A percentile compares a stretch with the other conserved stretches of the same genome.
These are phyloP conservation scores for Neurospora discreta DNA, from an alignment of 495 filamentous ascomycete species.

Conservation along the genomic window DNA sequence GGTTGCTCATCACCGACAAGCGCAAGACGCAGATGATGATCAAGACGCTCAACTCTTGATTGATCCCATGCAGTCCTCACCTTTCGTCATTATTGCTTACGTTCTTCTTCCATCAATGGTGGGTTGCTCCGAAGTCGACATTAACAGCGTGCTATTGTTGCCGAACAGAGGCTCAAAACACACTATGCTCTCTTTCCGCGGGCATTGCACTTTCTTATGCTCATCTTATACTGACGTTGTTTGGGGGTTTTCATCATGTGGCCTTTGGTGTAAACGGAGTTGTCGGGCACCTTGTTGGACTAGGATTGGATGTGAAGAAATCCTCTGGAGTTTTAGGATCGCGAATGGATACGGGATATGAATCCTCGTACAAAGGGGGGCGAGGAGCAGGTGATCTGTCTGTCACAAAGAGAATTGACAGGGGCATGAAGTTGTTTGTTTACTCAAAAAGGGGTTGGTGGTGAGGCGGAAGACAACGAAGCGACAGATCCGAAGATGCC, in stretches of 20 bases:
- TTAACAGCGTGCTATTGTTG: not conserved
- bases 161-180: not conserved
- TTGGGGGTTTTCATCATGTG: not conserved
- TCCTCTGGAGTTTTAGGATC: not conserved
- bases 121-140: not conserved
- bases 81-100: not conserved
- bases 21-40: conserved; percentile 57
- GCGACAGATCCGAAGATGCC: not conserved
- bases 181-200: not conserved
- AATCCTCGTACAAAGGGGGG: not conserved
- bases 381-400: not conserved
- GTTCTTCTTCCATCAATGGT: not conserved
- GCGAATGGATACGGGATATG: not conserved
- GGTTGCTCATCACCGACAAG: conserved; percentile 60
- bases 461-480: not conserved
- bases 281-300: not conserved
- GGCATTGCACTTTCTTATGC: not conserved
- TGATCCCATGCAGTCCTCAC: not conserved
- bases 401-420: not conserved
- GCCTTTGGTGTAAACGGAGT: not conserved
- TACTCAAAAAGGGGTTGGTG: not conserved
- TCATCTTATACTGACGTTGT: not conserved
- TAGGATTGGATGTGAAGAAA: not conserved
- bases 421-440: not conserved
- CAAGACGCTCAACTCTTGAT: conserved; percentile 39